Evolutionary conservation across 805 yeast species (phyloP), one percentile per base, ranked within the genome.

Genomic region (Maudiozyma turicensis): DNA sequence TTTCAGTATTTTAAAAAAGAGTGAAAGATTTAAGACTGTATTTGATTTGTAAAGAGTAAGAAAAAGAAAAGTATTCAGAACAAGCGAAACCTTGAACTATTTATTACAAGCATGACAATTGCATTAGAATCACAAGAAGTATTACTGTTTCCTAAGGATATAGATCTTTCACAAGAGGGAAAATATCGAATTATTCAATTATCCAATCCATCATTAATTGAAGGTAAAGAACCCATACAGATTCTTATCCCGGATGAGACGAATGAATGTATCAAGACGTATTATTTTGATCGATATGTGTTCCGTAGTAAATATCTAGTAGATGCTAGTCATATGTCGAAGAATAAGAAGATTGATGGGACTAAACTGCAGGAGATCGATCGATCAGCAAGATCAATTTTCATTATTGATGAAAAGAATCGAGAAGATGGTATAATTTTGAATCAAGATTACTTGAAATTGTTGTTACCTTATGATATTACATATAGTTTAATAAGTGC

Each of bases 151-250:
- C 38, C 38, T n/a, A n/a, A 35, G 38, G 20, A 35, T 35, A 8
- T 35, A 8, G 14, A 35, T 13, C 15, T 15, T 11, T 7, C 38
- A 35, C 26, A 3, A 2, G 26, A 20, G 26, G 26, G 26, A 20
- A 20, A 20, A 20, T 20, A 20, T 11, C 9, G 34, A 13, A 35
- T 15, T n/a, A 14, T 64, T 44, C 49, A 55, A 41, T 48, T 65
- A n/a, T 66, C 65, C 5, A 57, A 60, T 48, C 63, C 67, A 41
- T 53, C 66, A 8, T 62, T 61, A 35, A 62, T 46, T 31, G 32
- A 35, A 13, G 45, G 51, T 9, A 64, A 64, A 45, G 30, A 43
- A 34, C 50, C 53, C 9, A 34, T 61, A 1, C 39, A 47, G 33
- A 44, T 64, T 13, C 46, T 60, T 3, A 47, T 50, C 30, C 31